These are phyloP conservation scores for Crucibulum laeve DNA, from an alignment of 768 basidiomycete genomes.

Conservation along the genomic window DNA sequence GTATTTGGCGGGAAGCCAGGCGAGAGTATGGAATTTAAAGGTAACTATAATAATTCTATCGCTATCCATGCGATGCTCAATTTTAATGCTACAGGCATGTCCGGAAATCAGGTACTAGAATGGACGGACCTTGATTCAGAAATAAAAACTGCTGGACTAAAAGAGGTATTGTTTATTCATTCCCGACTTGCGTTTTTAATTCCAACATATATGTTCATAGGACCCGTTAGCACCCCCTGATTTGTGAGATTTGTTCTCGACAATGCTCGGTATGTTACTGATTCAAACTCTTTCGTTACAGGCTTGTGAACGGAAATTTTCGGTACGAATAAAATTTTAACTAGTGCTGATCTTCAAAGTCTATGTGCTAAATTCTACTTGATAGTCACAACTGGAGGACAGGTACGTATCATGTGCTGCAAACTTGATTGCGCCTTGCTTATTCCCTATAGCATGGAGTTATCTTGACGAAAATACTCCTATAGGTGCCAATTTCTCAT, in stretches of 20 bases:
- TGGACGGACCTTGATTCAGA: slow-evolving; percentile 58
- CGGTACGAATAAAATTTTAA: slow-evolving; percentile 33
- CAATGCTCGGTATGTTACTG: not conserved
- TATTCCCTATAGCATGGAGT: slow-evolving; percentile 33
- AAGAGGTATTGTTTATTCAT: slow-evolving; percentile 25
- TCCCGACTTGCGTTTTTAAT: not conserved
- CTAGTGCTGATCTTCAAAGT: not conserved
- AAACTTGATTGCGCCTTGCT: not conserved
- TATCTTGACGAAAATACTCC: slow-evolving; percentile 35
- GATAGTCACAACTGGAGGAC: slow-evolving; percentile 46
- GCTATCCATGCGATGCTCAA: not conserved
- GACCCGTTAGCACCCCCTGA: slow-evolving; percentile 39
- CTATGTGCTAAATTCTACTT: not conserved
- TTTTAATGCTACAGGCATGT: slow-evolving; percentile 35
- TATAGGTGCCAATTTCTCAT: slow-evolving; percentile 24
- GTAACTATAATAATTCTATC: slow-evolving; percentile 12
- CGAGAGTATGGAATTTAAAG: slow-evolving; percentile 46
- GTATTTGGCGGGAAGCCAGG: slow-evolving; percentile 56
- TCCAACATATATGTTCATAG: slow-evolving; percentile 11
- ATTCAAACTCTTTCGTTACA: slow-evolving; percentile 9
- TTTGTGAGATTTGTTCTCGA: slow-evolving; percentile 25
- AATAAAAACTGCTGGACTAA: slow-evolving; percentile 52
- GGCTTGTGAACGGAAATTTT: slow-evolving; percentile 39
- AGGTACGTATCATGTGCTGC: slow-evolving; percentile 19
- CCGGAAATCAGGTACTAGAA: slow-evolving; percentile 60